phyloP scores from a whole-genome alignment of 306 rosid species.

The Carpinus fangiana region DNA sequence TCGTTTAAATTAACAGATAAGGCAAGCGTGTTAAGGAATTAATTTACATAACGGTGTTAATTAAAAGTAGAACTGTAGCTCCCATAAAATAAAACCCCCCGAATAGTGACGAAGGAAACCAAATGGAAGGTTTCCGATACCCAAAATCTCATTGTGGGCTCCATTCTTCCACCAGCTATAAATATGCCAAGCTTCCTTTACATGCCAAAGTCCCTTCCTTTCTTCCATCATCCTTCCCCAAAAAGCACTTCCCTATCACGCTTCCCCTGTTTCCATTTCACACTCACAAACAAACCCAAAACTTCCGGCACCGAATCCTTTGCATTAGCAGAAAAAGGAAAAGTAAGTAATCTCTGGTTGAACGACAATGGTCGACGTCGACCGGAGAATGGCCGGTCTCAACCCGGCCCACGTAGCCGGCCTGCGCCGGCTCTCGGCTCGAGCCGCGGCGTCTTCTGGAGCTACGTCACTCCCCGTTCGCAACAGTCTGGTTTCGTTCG shows the following conservation, averaged over 20 bases:
- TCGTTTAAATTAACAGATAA: no score
- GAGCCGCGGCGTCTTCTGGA: slow-evolving; percentile 64
- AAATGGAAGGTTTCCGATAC: not conserved
- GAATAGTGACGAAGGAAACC: not conserved
- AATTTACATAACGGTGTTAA: no score
- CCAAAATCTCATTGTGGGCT: slow-evolving; percentile 37
- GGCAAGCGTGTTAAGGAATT: no score
- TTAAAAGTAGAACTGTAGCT: no score
- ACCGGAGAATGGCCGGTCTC: slow-evolving; percentile 91
- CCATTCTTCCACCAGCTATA: slow-evolving; percentile 50
- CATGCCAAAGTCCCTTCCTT: slow-evolving; percentile 17
- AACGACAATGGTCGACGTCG: slow-evolving; percentile 90
- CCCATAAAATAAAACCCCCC: no score
- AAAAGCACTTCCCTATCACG: slow-evolving; percentile 19
- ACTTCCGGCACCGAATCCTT: not conserved
- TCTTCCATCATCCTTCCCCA: not conserved
- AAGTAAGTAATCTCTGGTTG: not conserved
- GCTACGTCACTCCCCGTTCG: slow-evolving; percentile 51
- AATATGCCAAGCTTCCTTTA: slow-evolving; percentile 16
- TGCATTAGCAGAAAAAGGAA: not conserved
- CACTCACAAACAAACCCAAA: slow-evolving; percentile 9
- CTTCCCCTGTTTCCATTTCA: not conserved
- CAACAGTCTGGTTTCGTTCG: slow-evolving; percentile 72
- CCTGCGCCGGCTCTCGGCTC: slow-evolving; percentile 84
- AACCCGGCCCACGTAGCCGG: slow-evolving; percentile 97